phyloP scores from a whole-genome alignment of 352 stramenopile species.

The Phytopythium vexans region DNA sequence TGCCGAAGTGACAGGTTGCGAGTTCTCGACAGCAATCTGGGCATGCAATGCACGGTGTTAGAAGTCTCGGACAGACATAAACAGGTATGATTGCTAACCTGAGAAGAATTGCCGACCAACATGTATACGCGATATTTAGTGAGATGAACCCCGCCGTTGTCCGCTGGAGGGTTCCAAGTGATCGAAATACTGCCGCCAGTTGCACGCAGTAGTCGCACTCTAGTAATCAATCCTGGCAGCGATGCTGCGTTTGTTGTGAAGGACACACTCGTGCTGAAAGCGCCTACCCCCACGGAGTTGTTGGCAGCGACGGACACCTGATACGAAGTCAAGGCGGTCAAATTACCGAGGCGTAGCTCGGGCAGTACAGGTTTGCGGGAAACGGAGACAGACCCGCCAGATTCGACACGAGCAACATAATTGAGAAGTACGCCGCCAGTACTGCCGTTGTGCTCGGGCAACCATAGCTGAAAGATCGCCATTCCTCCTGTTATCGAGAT shows the following conservation, averaged over 20 bases:
- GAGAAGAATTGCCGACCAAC: slow-evolving; percentile 1
- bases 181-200: slow-evolving; percentile 42
- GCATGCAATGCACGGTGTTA: slow-evolving; percentile 6
- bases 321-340: slow-evolving; percentile 35
- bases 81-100: slow-evolving; percentile 12
- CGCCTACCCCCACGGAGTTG: slow-evolving; percentile 23
- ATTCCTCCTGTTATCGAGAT: slow-evolving; percentile 34
- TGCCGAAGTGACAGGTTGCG: slow-evolving; percentile 7
- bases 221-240: slow-evolving; percentile 21
- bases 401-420: slow-evolving; percentile 35
- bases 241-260: slow-evolving; percentile 43
- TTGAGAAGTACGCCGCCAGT: slow-evolving; percentile 19
- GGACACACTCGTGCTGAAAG: slow-evolving; percentile 23
- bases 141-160: slow-evolving; percentile 50
- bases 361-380: slow-evolving; percentile 9
- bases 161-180: slow-evolving; percentile 35
- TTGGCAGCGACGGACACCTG: slow-evolving; percentile 33
- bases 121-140: slow-evolving; percentile 58
- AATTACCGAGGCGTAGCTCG: slow-evolving; percentile 17
- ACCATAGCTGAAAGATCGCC: slow-evolving; percentile 20
- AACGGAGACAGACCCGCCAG: slow-evolving; percentile 7
- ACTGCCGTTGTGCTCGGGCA: slow-evolving; percentile 56
- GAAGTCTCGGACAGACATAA: background rate
- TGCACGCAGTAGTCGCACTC: slow-evolving; percentile 12
- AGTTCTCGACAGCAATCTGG: slow-evolving; percentile 16